Percentiles rank a stretch among this genome's conserved stretches.
Evolutionary conservation across 148 eudicot genomes (phyloP).

Genomic region (Spergularia bocconei): DNA sequence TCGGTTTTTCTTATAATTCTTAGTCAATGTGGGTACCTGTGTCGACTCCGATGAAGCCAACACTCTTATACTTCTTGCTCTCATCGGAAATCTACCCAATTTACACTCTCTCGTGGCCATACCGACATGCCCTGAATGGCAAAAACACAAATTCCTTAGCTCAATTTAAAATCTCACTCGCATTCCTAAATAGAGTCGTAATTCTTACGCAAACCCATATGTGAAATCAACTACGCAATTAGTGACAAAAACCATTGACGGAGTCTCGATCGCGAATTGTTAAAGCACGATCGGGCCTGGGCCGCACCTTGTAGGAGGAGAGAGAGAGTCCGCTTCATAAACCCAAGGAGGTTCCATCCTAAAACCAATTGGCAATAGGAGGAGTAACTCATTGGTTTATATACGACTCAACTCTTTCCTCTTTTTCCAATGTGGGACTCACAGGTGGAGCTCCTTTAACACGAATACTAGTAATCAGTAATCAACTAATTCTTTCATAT

Average conservation of each 20-base stretch:
- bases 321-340: no score
- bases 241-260: neutral
- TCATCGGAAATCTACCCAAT: conserved; percentile 20
- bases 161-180: neutral
- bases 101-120: conserved; percentile 15
- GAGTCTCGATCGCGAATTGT: neutral
- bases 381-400: no score
- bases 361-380: no score
- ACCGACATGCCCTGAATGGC: conserved; percentile 19
- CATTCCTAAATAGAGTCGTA: neutral
- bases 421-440: no score
- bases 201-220: no score
- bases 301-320: no score
- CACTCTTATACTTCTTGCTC: conserved; percentile 28
- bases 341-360: no score
- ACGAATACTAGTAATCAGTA: neutral
- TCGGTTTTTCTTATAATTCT: conserved; percentile 30
- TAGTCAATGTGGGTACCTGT: conserved; percentile 19
- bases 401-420: no score
- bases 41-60: conserved; percentile 29
- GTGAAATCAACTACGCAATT: neutral
- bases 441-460: no score
- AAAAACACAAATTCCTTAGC: neutral
- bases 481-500: no score
- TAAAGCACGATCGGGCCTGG: no score